Evolutionary conservation across 2,329 filamentous ascomycete genomes (phyloP).

Genomic region (Alternaria rosae): DNA sequence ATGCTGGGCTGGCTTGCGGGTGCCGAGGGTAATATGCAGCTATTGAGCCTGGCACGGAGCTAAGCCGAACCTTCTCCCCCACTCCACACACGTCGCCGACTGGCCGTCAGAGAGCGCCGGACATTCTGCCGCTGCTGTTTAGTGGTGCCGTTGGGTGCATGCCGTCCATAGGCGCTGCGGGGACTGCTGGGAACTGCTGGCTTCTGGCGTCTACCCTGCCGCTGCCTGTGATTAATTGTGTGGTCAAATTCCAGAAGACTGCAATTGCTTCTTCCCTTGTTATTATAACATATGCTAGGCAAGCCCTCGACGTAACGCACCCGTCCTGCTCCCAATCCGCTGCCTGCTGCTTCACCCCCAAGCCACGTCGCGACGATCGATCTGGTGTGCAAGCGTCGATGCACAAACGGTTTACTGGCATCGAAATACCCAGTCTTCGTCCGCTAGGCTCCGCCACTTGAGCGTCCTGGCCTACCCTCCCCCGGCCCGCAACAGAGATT

Average conservation of each 20-base stretch:
- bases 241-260: not conserved
- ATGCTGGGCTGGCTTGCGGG: not conserved
- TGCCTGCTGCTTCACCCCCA: not conserved
- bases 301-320: slow-evolving; percentile 6
- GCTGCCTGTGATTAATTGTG: not conserved
- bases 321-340: not conserved
- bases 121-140: not conserved
- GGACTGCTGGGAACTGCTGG: slow-evolving; percentile 1
- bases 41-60: slow-evolving; percentile 14
- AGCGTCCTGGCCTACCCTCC: slow-evolving; percentile 14
- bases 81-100: slow-evolving; percentile 11
- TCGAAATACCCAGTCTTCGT: slow-evolving; percentile 15
- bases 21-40: slow-evolving; percentile 10
- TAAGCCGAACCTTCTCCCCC: slow-evolving; percentile 11
- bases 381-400: slow-evolving; percentile 9
- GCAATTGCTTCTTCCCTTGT: slow-evolving; percentile 15
- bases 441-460: slow-evolving; percentile 14
- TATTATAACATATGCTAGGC: slow-evolving; percentile 8
- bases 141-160: not conserved
- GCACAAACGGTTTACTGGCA: slow-evolving; percentile 16
- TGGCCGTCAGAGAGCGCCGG: not conserved
- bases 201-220: slow-evolving; percentile 1
- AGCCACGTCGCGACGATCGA: not conserved
- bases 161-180: not conserved
- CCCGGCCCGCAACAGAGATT: slow-evolving; percentile 19